These are phyloP conservation scores for Piper betle DNA, from an alignment of 164 flowering plant genomes.

Conservation along the genomic window DNA sequence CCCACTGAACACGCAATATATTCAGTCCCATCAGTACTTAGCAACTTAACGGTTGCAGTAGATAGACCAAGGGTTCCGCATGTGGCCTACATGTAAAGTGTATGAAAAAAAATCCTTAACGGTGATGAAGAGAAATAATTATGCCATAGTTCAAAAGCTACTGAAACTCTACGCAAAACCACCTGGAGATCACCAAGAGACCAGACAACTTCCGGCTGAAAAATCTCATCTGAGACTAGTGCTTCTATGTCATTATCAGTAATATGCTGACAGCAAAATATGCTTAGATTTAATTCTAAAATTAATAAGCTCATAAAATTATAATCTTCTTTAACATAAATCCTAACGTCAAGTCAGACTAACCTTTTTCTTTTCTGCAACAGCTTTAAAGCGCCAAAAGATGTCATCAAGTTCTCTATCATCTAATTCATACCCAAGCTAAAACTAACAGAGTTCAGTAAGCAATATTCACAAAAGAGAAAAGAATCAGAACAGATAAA, in stretches of 20 bases:
- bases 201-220: conserved; percentile 81
- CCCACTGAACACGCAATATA: conserved; percentile 82
- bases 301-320: not conserved
- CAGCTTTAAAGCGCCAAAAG: conserved; percentile 87
- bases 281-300: not conserved
- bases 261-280: conserved; percentile 34
- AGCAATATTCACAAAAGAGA: not conserved
- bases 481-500: not conserved
- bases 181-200: conserved; percentile 81
- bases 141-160: not conserved
- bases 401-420: conserved; percentile 64
- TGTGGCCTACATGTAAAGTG: conserved; percentile 41
- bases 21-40: conserved; percentile 49
- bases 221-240: conserved; percentile 78
- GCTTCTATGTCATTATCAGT: conserved; percentile 88
- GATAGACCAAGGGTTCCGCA: conserved; percentile 95
- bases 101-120: not conserved
- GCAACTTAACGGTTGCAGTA: conserved; percentile 76
- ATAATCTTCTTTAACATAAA: not conserved
- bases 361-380: conserved; percentile 97
- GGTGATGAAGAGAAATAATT: not conserved
- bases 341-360: not conserved
- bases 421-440: conserved; percentile 80
- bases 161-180: not conserved
- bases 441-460: conserved; percentile 5